Evolutionary conservation across 2,329 filamentous ascomycete species (phyloP).

Genomic region (Verticillium longisporum): DNA sequence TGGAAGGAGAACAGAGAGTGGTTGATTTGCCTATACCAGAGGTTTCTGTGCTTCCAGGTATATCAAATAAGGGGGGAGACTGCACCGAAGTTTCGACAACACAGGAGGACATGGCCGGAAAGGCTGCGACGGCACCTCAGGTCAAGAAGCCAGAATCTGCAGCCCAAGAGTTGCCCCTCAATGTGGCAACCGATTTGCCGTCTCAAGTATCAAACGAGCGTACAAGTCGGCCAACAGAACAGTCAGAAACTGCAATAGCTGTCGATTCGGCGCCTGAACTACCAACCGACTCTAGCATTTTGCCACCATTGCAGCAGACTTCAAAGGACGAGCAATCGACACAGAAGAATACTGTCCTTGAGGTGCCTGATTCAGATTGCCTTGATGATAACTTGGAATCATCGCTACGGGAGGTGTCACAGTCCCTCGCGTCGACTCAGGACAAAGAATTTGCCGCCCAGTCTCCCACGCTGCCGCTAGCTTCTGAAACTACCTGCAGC

Average conservation of each 20-base stretch:
- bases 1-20: not conserved
- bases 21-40: not conserved
- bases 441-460: not conserved
- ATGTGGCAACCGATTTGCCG: not conserved
- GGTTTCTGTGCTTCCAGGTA: not conserved
- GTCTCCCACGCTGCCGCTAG: not conserved
- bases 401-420: not conserved
- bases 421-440: not conserved
- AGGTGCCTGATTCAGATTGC: not conserved
- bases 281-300: too few species aligned
- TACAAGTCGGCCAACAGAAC: not conserved
- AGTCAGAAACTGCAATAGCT: not conserved
- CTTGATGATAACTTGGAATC: not conserved
- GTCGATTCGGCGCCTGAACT: not conserved
- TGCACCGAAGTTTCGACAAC: accelerated
- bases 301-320: too few species aligned
- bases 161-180: not conserved
- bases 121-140: not conserved
- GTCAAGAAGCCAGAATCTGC: not conserved
- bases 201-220: not conserved
- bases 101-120: not conserved
- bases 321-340: not conserved
- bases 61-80: not conserved
- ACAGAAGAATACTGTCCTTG: not conserved
- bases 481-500: not conserved